Conservation (phyloP, 192 early-diverging fungal genomes). For the Physocladia obscura region DNA sequence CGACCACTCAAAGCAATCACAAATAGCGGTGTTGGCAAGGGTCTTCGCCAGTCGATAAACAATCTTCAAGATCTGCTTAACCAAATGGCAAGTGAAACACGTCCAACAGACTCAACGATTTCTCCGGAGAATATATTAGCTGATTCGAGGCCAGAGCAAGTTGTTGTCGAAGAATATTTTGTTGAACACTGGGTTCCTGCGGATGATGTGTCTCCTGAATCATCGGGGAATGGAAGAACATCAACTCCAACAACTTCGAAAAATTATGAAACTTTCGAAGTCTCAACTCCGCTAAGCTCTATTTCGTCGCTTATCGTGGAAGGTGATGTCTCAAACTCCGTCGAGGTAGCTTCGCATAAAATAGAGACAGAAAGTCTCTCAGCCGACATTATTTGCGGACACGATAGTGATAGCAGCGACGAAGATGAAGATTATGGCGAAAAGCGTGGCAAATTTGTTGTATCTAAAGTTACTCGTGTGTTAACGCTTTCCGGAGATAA, state of each 20-base stretch:
- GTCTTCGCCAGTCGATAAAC: background rate
- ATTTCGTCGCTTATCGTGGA: no score
- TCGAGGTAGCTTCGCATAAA: no score
- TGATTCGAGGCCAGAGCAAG: background rate
- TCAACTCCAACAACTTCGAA: background rate
- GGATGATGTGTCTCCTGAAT: no score
- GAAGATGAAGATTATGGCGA: background rate
- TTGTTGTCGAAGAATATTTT: constrained; percentile 24
- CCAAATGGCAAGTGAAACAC: background rate
- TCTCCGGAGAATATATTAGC: no score
- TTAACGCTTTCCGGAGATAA: background rate
- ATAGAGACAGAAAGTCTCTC: no score
- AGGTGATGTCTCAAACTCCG: no score
- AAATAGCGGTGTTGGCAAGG: background rate
- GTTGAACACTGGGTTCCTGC: constrained; percentile 12
- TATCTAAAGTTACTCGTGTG: constrained; percentile 16
- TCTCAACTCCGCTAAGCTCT: no score
- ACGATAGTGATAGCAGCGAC: no score
- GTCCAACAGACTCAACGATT: background rate
- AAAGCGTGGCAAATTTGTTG: background rate
- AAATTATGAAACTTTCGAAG: no score
- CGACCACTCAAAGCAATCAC: no score
- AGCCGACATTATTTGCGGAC: background rate
- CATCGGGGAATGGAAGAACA: no score
- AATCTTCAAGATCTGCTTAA: background rate